These are phyloP conservation scores for Cucurbitaria berberidis DNA, from an alignment of 2,329 filamentous ascomycete species.

Conservation along the genomic window DNA sequence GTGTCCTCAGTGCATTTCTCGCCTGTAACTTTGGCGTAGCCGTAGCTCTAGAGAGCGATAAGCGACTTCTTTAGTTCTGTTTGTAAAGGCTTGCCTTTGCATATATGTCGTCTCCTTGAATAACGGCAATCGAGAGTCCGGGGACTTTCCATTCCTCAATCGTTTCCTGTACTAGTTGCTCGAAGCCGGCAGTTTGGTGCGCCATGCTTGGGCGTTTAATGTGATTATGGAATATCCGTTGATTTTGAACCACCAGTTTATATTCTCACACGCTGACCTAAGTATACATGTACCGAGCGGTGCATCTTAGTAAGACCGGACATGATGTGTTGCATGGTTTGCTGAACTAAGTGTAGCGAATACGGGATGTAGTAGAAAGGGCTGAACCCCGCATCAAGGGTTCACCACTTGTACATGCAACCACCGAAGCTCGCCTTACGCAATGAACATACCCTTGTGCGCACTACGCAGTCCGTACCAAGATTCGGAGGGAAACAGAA, in stretches of 20 bases:
- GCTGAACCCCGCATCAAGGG: background rate
- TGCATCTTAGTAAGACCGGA: background rate
- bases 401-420: no score
- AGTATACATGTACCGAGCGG: background rate
- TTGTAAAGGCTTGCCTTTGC: constrained; percentile 38
- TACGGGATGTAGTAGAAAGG: background rate
- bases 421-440: no score
- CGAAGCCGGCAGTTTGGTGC: constrained; percentile 10
- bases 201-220: constrained; percentile 1
- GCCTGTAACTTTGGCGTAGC: constrained; percentile 43
- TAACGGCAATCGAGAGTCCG: constrained; percentile 57
- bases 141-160: constrained; percentile 56
- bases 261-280: background rate
- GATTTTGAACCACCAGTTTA: background rate
- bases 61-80: background rate
- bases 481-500: no score
- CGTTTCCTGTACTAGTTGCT: constrained; percentile 29
- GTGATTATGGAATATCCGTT: background rate
- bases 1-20: constrained; percentile 47
- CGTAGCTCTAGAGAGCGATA: constrained; percentile 37
- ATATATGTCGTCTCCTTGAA: constrained; percentile 54
- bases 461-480: no score
- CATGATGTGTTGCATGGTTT: background rate
- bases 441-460: no score
- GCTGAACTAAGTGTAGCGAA: background rate